phyloP scores from a whole-genome alignment of 2,329 filamentous ascomycete species.

The Arthrobotrys sphaeroides region DNA sequence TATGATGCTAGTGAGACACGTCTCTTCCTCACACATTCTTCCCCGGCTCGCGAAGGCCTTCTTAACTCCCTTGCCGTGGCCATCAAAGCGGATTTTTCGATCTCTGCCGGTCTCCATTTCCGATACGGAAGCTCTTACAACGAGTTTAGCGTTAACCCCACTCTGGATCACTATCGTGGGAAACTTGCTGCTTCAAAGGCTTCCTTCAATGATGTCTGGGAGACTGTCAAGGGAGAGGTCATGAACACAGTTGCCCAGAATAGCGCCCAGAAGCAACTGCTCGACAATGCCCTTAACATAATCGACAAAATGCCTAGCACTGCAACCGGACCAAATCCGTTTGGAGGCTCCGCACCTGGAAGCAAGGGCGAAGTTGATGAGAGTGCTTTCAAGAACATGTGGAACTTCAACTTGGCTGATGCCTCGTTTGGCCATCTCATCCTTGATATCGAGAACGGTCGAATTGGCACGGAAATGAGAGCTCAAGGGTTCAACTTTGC shows the following conservation, averaged over 20 bases:
- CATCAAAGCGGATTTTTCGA: conserved; percentile 96
- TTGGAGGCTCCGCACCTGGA: conserved; percentile 77
- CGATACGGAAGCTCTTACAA: conserved; percentile 99
- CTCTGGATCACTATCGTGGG: conserved; percentile 95
- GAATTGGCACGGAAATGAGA: conserved; percentile 98
- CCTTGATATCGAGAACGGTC: conserved; percentile 90
- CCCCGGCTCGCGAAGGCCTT: conserved; percentile 93
- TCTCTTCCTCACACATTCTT: conserved; percentile 95
- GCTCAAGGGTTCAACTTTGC: conserved; percentile 99
- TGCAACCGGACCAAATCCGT: conserved; percentile 94
- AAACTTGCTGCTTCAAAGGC: conserved; percentile 98
- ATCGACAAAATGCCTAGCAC: conserved; percentile 98
- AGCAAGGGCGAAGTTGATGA: conserved; percentile 89
- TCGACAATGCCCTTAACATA: conserved; percentile 89
- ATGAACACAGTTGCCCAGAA: conserved; percentile 94
- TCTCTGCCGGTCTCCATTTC: conserved; percentile 97
- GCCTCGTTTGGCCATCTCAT: conserved; percentile 97
- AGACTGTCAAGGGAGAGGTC: conserved; percentile 95
- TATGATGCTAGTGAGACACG: conserved; percentile 98
- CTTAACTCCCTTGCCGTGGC: conserved; percentile 97
- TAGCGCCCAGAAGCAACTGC: conserved; percentile 88
- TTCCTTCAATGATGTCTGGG: conserved; percentile 99
- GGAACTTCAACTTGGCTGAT: conserved; percentile 99
- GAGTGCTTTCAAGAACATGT: conserved; percentile 99
- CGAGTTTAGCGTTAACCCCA: conserved; percentile 98